Evolutionary conservation across 1,284 basidiomycete species (phyloP), one percentile per base, ranked within the genome.

Genomic region (Melampsora medusae): DNA sequence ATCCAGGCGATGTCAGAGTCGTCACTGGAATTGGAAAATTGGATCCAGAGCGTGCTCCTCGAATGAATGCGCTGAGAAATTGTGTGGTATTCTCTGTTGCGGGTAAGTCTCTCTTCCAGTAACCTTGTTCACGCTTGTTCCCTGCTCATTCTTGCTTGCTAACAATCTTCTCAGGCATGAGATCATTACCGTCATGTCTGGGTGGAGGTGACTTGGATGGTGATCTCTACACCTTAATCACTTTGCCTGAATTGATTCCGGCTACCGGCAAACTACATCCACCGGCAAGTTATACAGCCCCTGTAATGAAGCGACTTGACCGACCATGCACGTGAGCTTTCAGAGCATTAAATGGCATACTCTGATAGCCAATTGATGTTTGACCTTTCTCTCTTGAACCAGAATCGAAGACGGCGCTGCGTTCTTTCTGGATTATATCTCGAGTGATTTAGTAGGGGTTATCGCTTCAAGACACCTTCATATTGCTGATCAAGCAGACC

Each of bases 151-250:
- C 38, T 42, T 2, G 38, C 17, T 59, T n/a, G 1, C 48, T 22
- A 10, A 2, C 50, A 14, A 35, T 73, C 14, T 42, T 74, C 22
- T 14, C 78, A 91, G 89, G 90, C 3, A 78, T 80, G 1, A 86
- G 89, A 67, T 89, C 90, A 1, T 80, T 91, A 67, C 86, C 90
- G 19, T 90, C 89, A 7, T 88, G 86, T 79, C 84, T 91, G 25
- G 89, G 86, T 22, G 90, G 90, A 50, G 90, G 90, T 0, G 90
- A 91, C 83, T 84, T 91, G 53, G 90, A 91, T 78, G 90, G 89
- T 89, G 90, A 81, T 69, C 84, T 73, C 16, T 62, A 33, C 68
- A 87, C 88, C 76, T 80, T 89, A 6, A 86, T 89, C 53, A 85
- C 85, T 10, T 79, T 80, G 59, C 66, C 73, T 17, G 56, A 53